Percentiles rank a stretch among this genome's conserved stretches.
Conservation (phyloP, 495 filamentous ascomycete genomes). For the Neurospora sp. region DNA sequence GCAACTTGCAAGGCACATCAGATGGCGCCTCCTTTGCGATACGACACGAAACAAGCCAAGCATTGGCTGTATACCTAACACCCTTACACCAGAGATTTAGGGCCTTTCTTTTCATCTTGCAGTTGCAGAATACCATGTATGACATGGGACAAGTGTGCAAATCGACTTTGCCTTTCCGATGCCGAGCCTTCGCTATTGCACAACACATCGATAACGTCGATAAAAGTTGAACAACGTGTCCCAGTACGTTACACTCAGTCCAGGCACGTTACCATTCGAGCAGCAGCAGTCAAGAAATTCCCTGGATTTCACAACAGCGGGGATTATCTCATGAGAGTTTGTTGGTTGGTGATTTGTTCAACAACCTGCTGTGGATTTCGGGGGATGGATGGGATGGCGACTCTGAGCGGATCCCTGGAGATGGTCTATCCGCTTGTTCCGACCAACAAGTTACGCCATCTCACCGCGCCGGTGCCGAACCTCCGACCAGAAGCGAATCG, state of each 20-base stretch:
- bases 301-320: neutral
- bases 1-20: neutral
- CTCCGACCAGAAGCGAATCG: neutral
- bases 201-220: neutral
- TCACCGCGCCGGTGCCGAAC: neutral
- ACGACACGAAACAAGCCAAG: neutral
- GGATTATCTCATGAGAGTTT: neutral
- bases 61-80: neutral
- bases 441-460: neutral
- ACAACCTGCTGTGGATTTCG: neutral
- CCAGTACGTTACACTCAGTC: neutral
- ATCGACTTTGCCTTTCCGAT: neutral
- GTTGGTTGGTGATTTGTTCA: neutral
- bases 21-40: neutral
- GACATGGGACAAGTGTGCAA: neutral
- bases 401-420: neutral
- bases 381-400: neutral
- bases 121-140: neutral
- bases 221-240: neutral
- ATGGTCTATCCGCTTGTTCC: neutral
- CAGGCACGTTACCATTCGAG: neutral
- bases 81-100: neutral
- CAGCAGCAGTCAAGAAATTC: neutral
- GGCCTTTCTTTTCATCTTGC: neutral
- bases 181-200: neutral